Conservation (phyloP, 371 early-diverging fungal genomes). For the Nosema bombycis region DNA sequence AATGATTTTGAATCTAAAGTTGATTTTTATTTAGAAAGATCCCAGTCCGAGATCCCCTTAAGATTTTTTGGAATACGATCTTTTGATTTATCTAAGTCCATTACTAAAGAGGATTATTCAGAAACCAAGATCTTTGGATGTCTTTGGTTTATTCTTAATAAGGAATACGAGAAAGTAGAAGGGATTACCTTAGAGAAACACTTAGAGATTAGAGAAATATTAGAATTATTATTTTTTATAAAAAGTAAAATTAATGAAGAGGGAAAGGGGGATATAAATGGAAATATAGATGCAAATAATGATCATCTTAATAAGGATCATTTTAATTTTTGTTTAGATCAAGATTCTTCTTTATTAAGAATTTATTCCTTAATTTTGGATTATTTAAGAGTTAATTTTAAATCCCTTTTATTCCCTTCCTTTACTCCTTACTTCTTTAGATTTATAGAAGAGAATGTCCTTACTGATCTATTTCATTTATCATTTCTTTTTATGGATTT, state of each 20-base stretch:
- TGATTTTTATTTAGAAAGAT: background rate
- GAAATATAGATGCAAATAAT: too few relatives aligned
- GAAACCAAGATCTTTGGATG: slow-evolving; percentile 42
- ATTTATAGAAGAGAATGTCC: too few relatives aligned
- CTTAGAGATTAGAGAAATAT: background rate
- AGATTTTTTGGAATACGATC: slow-evolving; percentile 13
- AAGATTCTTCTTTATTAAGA: too few relatives aligned
- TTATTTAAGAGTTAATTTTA: too few relatives aligned
- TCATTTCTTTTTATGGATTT: too few relatives aligned
- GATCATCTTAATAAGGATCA: too few relatives aligned
- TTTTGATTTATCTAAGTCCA: slow-evolving; percentile 14
- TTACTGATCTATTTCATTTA: too few relatives aligned
- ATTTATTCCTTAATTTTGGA: too few relatives aligned
- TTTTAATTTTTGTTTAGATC: too few relatives aligned
- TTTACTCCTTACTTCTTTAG: too few relatives aligned
- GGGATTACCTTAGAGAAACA: background rate
- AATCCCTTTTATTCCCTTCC: too few relatives aligned
- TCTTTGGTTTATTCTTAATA: slow-evolving; percentile 35
- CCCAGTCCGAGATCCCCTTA: background rate
- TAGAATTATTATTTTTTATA: background rate
- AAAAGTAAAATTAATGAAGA: background rate
- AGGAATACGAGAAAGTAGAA: slow-evolving; percentile 18
- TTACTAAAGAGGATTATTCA: background rate
- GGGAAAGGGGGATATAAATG: background rate
- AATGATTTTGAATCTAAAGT: slow-evolving; percentile 20